Conservation (phyloP, 352 stramenopile species). For the Plasmopara viticola region DNA sequence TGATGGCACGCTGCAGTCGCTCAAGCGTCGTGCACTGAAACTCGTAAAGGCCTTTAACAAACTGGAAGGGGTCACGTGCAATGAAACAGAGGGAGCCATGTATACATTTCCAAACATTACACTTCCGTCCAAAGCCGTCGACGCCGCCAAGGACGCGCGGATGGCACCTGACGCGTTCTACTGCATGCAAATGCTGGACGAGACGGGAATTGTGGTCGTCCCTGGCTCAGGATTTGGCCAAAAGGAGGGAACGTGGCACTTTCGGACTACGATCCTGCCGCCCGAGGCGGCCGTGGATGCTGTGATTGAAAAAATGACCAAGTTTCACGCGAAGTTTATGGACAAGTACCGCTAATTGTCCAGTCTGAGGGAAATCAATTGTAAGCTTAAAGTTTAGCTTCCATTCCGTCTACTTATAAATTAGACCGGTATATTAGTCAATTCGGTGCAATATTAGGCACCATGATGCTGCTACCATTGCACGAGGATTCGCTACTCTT, state of each 20-base stretch:
- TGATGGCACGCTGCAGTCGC: constrained; percentile 87
- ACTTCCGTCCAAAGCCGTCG: constrained; percentile 85
- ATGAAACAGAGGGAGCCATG: constrained; percentile 95
- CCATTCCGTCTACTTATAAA: neutral
- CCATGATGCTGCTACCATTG: constrained; percentile 43
- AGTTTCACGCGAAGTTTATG: constrained; percentile 96
- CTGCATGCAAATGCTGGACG: constrained; percentile 93
- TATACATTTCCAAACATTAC: constrained; percentile 97
- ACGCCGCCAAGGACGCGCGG: constrained; percentile 62
- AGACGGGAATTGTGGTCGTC: constrained; percentile 97
- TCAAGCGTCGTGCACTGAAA: constrained; percentile 92
- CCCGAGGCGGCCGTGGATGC: constrained; percentile 92
- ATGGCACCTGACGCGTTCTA: constrained; percentile 95
- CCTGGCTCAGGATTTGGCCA: constrained; percentile 97
- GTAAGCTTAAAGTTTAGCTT: no score
- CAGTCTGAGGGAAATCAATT: neutral
- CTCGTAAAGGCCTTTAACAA: constrained; percentile 92
- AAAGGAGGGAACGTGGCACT: constrained; percentile 94
- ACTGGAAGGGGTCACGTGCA: constrained; percentile 95
- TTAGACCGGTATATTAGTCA: neutral
- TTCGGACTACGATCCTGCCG: constrained; percentile 98
- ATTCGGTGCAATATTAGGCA: neutral
- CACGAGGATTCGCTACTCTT: constrained; percentile 49
- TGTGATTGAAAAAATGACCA: constrained; percentile 91
- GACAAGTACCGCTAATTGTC: constrained; percentile 82